Percentiles rank a stretch among this genome's conserved stretches.
Conservation (phyloP, 768 basidiomycete genomes). For the Thelephora aurantiotincta region DNA sequence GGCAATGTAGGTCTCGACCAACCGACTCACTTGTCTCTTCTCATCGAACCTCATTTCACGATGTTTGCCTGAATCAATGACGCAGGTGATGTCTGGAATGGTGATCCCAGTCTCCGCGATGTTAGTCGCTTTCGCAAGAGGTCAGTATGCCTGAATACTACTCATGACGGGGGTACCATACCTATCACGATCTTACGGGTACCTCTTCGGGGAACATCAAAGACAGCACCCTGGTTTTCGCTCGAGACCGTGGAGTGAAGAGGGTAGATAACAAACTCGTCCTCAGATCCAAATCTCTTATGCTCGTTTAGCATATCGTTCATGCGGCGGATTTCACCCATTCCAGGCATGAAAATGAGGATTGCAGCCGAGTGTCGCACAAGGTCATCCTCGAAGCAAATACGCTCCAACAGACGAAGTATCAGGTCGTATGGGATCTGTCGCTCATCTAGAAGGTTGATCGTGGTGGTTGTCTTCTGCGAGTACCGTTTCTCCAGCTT, state of each 20-base stretch:
- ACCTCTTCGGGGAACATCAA: conserved; percentile 71
- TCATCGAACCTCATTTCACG: conserved; percentile 98
- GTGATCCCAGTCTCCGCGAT: conserved; percentile 97
- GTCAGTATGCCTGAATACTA: neutral
- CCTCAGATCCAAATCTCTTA: conserved; percentile 43
- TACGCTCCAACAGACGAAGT: conserved; percentile 61
- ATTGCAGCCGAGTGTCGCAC: conserved; percentile 59
- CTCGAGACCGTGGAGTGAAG: conserved; percentile 89
- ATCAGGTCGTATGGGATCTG: conserved; percentile 89
- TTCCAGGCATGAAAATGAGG: conserved; percentile 87
- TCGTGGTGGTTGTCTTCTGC: conserved; percentile 51
- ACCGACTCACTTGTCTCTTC: conserved; percentile 85
- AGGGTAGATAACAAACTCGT: conserved; percentile 64
- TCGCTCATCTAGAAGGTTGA: conserved; percentile 80
- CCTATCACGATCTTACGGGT: conserved; percentile 90
- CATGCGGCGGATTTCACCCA: conserved; percentile 84
- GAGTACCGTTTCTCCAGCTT: conserved; percentile 77
- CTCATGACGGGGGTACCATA: conserved; percentile 19
- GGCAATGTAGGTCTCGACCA: conserved; percentile 86
- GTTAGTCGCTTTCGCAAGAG: conserved; percentile 50
- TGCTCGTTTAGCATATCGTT: conserved; percentile 75
- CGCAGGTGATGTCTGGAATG: conserved; percentile 94
- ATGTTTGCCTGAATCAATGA: conserved; percentile 89
- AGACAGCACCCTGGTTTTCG: conserved; percentile 83
- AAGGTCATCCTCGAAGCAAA: conserved; percentile 56